Base-by-base conservation (phyloP, 2,329 filamentous ascomycete species). In the Aureobasidium mangrovei region DNA sequence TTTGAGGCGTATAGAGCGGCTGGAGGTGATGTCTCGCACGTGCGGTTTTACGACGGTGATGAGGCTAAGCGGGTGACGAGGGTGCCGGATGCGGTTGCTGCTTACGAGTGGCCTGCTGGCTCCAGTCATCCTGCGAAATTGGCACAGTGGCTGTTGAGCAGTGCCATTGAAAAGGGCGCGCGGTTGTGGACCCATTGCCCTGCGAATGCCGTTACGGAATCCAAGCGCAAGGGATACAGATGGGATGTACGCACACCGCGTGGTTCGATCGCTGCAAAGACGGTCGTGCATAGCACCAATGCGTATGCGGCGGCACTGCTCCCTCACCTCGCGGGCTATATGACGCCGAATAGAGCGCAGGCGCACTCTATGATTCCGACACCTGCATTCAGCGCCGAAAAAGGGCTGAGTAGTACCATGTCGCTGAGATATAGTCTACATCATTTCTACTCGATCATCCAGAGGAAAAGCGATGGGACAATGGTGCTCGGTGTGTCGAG, bases 61-160 rank as follows among this genome's bases (percentile, higher is more conserved):
- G 69, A 73, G 43, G 72, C 73, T 3, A 61, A 60, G 44, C 42
- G 43, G 6, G 66, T 62, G 53, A 75, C 73, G 0, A 64, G 70
- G 29, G 65, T 76, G 4, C 47, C 60, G 3, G 62, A 62, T 2
- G 70, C 71, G 0, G 53, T 75, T 8, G 67, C 70, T n/a, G 75
- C 74, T 6, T 77, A 77, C 56, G 74, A 77, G 58, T 77, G 75
- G 75, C 72, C 74, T 3, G 75, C 74, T 10, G 75, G 72, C 3
- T 76, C 73, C 3, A 72, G 67, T 33, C 75, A 77, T 60, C 74
- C 75, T 3, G 74, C 74, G 4, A 77, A 76, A 59, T 61, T 77
- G 24, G 70, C 71, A 0, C 74, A 77, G n/a, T 77, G 73, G 65
- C 65, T 77, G 9, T 62, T 77, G 24, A 61, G 59, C 9, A 61